Conservation (phyloP, 1,284 basidiomycete species). For the Cryptococcus sp. region DNA sequence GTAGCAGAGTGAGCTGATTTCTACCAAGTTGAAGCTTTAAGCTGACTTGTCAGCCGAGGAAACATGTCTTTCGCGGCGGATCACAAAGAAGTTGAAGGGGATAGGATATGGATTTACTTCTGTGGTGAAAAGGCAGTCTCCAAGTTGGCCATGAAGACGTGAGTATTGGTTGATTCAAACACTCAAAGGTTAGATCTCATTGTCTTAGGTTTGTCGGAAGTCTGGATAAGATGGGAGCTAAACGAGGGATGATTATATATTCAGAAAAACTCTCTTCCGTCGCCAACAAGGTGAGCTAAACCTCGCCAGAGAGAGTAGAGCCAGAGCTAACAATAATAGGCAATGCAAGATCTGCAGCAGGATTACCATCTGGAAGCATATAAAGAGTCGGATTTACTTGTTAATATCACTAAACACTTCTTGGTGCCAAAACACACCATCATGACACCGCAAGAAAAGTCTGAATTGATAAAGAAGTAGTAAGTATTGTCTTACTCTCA, state of each 20-base stretch:
- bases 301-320: not conserved
- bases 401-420: conserved; percentile 95
- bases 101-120: conserved; percentile 93
- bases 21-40: not conserved
- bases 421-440: conserved; percentile 93
- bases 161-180: conserved; percentile 39
- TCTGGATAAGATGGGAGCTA: conserved; percentile 83
- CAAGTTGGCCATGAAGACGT: conserved; percentile 95
- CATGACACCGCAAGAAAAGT: conserved; percentile 80
- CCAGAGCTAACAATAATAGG: conserved; percentile 51
- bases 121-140: conserved; percentile 87
- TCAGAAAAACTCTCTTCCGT: conserved; percentile 94
- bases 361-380: conserved; percentile 93
- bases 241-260: conserved; percentile 91
- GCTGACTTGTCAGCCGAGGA: conserved; percentile 59
- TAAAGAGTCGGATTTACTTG: conserved; percentile 89
- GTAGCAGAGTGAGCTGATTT: conserved; percentile 35
- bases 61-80: conserved; percentile 84
- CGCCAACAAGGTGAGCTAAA: conserved; percentile 72
- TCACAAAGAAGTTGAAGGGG: conserved; percentile 60
- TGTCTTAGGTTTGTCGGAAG: conserved; percentile 69
- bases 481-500: conserved; percentile 52
- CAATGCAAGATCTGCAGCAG: conserved; percentile 78
- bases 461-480: conserved; percentile 84
- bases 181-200: not conserved